Conservation (phyloP, 2,329 filamentous ascomycete genomes). For the Colletotrichum cordylinicola region DNA sequence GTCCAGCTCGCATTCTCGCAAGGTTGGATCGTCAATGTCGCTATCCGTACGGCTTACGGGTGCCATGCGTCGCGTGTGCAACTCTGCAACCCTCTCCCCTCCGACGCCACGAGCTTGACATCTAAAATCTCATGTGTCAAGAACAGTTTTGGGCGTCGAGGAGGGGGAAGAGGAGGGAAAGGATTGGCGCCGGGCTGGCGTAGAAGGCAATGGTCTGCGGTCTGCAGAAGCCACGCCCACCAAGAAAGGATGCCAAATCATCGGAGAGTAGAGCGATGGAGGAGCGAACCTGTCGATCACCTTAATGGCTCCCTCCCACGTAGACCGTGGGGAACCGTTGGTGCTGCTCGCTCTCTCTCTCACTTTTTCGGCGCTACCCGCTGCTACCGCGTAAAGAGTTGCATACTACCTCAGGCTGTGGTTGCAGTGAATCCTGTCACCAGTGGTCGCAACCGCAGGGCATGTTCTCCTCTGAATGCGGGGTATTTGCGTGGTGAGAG, state of each 20-base stretch:
- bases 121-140: background rate
- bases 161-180: background rate
- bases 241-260: background rate
- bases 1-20: background rate
- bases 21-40: background rate
- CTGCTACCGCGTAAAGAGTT: constrained; percentile 2
- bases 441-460: background rate
- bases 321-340: background rate
- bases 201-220: background rate
- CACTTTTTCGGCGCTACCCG: constrained; percentile 10
- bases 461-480: background rate
- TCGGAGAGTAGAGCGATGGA: background rate
- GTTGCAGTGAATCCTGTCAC: background rate
- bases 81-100: background rate
- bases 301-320: background rate
- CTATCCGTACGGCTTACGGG: background rate
- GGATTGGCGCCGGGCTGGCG: background rate
- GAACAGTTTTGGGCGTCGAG: background rate
- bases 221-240: background rate
- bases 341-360: background rate
- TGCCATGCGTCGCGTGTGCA: background rate
- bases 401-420: background rate
- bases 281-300: constrained; percentile 4
- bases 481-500: background rate
- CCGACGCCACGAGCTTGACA: background rate